Conservation (phyloP, 345 rosid genomes). For the Pugionium dolabratum region DNA sequence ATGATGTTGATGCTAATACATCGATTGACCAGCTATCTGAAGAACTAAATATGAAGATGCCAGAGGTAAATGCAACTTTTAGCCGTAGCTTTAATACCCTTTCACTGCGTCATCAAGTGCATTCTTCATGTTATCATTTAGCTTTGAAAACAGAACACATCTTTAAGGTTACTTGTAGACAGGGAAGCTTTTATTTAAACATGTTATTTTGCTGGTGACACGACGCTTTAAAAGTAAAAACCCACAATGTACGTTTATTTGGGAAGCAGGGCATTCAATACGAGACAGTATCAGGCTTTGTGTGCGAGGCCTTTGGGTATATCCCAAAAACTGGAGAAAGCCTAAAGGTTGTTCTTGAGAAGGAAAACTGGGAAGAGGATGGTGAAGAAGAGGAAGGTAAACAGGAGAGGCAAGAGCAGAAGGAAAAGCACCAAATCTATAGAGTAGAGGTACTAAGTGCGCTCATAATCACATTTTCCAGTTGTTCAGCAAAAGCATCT, state of each 20-base stretch:
- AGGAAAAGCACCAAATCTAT: conserved; percentile 71
- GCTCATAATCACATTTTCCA: conserved; percentile 3
- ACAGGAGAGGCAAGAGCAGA: conserved; percentile 63
- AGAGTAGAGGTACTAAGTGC: conserved; percentile 70
- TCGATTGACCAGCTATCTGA: conserved; percentile 95
- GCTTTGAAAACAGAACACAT: conserved; percentile 20
- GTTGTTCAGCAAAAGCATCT: conserved; percentile 3
- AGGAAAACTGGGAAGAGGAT: conserved; percentile 73
- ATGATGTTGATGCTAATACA: conserved; percentile 96
- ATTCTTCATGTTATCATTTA: conserved; percentile 3
- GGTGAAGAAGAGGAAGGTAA: conserved; percentile 60
- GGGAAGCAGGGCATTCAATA: conserved; percentile 86
- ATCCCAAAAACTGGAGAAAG: conserved; percentile 97
- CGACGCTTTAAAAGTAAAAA: conserved; percentile 5
- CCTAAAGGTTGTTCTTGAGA: conserved; percentile 72
- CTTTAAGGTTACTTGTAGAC: conserved; percentile 13
- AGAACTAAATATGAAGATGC: conserved; percentile 95
- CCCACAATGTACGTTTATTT: conserved; percentile 11
- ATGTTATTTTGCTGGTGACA: conserved; percentile 5
- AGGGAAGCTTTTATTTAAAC: conserved; percentile 5
- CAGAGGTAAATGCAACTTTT: conserved; percentile 62
- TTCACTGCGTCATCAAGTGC: conserved; percentile 11
- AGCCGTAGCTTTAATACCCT: conserved; percentile 17
- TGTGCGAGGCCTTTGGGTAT: conserved; percentile 97
- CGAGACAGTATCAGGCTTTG: conserved; percentile 97